phyloP scores from a whole-genome alignment of 2,329 filamentous ascomycete genomes.

The Trichoderma brevicompactum region DNA sequence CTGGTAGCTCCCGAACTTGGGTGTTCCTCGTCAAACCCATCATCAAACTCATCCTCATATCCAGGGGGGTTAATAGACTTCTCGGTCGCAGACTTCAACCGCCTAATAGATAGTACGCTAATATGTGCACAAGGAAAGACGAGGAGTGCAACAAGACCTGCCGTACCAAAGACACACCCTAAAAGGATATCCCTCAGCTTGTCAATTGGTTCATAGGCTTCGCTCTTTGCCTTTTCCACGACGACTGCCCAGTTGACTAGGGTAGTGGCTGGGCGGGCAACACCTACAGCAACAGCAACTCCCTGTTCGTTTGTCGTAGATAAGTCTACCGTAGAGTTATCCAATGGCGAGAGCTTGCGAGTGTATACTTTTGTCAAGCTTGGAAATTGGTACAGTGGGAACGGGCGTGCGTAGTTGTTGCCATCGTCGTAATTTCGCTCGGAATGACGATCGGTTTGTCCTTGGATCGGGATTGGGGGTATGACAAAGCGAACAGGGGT shows the following conservation, averaged over 20 bases:
- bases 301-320: slow-evolving; percentile 75
- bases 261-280: slow-evolving; percentile 67
- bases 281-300: slow-evolving; percentile 75
- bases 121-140: slow-evolving; percentile 80
- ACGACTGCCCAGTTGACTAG: slow-evolving; percentile 83
- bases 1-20: slow-evolving; percentile 48
- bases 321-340: slow-evolving; percentile 71
- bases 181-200: slow-evolving; percentile 79
- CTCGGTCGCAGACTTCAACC: slow-evolving; percentile 74
- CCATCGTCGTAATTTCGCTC: slow-evolving; percentile 42
- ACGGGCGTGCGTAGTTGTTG: slow-evolving; percentile 53
- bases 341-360: slow-evolving; percentile 53
- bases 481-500: slow-evolving; percentile 63
- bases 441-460: slow-evolving; percentile 54
- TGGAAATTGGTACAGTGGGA: slow-evolving; percentile 64
- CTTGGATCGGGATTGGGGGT: slow-evolving; percentile 52
- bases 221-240: slow-evolving; percentile 73
- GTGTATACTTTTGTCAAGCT: slow-evolving; percentile 63
- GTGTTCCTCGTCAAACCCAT: slow-evolving; percentile 52
- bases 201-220: slow-evolving; percentile 76
- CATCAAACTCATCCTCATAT: slow-evolving; percentile 55
- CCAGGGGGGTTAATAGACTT: slow-evolving; percentile 71
- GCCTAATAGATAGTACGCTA: slow-evolving; percentile 77
- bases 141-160: slow-evolving; percentile 71
- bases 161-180: slow-evolving; percentile 82